Evolutionary conservation across 495 filamentous ascomycete species (phyloP).

Genomic region (Penicillium pancosmium): DNA sequence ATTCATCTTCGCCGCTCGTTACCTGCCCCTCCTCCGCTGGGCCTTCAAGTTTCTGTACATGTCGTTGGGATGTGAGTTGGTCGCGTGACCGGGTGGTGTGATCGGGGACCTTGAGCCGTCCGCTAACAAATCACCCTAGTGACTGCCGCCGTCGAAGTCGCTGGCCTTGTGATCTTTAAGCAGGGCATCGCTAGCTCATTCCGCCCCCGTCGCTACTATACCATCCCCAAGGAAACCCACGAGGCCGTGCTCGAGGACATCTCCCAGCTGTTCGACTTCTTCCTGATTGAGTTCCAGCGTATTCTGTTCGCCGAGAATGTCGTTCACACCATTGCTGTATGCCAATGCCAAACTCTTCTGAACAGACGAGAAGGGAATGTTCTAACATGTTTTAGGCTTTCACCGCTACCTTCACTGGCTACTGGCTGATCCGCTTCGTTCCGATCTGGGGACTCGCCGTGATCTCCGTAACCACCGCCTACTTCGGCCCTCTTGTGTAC

Average conservation of each 20-base stretch:
- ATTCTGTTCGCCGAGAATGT: constrained; percentile 95
- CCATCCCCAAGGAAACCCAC: constrained; percentile 79
- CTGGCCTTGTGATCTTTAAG: constrained; percentile 73
- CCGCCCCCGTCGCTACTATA: constrained; percentile 91
- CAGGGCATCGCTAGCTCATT: constrained; percentile 83
- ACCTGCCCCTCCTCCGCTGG: constrained; percentile 86
- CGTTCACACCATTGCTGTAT: constrained; percentile 75
- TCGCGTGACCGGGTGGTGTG: constrained; percentile 19
- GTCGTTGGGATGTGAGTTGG: constrained; percentile 60
- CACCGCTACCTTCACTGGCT: constrained; percentile 77
- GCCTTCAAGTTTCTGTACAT: constrained; percentile 83
- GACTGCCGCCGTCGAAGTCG: constrained; percentile 76
- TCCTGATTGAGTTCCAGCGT: constrained; percentile 94
- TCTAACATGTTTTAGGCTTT: constrained; percentile 61
- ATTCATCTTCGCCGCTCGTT: constrained; percentile 87
- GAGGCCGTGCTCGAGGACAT: constrained; percentile 80
- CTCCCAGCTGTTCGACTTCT: constrained; percentile 94
- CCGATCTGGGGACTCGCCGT: constrained; percentile 91
- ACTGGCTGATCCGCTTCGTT: constrained; percentile 91
- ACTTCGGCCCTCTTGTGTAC: constrained; percentile 89
- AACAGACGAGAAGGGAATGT: constrained; percentile 17
- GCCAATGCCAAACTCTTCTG: constrained; percentile 28
- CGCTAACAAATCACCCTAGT: constrained; percentile 40
- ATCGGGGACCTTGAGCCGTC: neutral
- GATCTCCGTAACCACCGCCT: constrained; percentile 72